Percentiles rank a stretch among this genome's conserved stretches.
Evolutionary conservation across 2,329 filamentous ascomycete genomes (phyloP).

Genomic region (Emmonsia crescens): DNA sequence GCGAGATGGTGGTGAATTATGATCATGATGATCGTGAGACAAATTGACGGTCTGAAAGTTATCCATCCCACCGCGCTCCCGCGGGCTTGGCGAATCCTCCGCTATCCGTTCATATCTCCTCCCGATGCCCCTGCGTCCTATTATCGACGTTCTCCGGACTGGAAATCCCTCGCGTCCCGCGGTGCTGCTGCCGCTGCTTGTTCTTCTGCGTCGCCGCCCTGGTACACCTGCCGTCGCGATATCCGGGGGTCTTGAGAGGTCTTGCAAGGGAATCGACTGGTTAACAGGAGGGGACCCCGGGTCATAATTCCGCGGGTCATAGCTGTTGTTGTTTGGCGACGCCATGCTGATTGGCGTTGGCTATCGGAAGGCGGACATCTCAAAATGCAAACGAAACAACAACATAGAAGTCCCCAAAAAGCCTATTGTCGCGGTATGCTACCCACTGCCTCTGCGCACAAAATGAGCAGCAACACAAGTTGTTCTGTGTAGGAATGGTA

Average conservation of each 20-base stretch:
- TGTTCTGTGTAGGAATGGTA: background rate
- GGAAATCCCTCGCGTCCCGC: slow-evolving; percentile 36
- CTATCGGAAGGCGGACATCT: slow-evolving; percentile 31
- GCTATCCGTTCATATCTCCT: slow-evolving; percentile 44
- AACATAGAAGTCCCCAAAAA: background rate
- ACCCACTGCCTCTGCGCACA: background rate
- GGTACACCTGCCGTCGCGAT: slow-evolving; percentile 19
- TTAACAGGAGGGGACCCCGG: slow-evolving; percentile 19
- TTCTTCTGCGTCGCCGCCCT: slow-evolving; percentile 18
- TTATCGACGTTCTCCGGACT: slow-evolving; percentile 33
- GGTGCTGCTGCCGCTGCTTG: slow-evolving; percentile 18
- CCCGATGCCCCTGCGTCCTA: slow-evolving; percentile 26
- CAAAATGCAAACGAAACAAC: slow-evolving; percentile 10
- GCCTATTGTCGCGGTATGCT: background rate
- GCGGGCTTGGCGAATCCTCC: slow-evolving; percentile 42
- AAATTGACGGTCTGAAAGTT: slow-evolving; percentile 14
- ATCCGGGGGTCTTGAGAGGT: slow-evolving; percentile 39
- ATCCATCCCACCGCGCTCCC: slow-evolving; percentile 14
- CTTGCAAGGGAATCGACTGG: slow-evolving; percentile 60
- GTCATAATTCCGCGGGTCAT: slow-evolving; percentile 14
- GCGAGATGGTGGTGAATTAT: background rate
- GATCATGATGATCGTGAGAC: slow-evolving; percentile 15
- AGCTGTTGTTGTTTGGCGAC: slow-evolving; percentile 15
- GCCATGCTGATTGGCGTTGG: slow-evolving; percentile 31
- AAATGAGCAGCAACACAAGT: background rate